Evolutionary conservation across 768 basidiomycete species (phyloP).

Genomic region (Sarcomyxa edulis): DNA sequence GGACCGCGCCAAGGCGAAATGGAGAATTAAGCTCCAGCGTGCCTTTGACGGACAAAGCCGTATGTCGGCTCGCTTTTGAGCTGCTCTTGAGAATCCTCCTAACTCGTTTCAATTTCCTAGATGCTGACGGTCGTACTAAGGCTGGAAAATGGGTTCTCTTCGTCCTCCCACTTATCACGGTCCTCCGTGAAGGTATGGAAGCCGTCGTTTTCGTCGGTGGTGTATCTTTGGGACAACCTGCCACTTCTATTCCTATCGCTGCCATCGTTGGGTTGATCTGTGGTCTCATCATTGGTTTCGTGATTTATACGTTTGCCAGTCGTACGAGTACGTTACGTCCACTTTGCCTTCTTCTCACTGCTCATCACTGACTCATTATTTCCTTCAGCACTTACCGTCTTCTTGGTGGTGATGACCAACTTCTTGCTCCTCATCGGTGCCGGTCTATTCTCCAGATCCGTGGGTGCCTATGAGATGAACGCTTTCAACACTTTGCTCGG

Average conservation of each 20-base stretch:
- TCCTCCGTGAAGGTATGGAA: slow-evolving; percentile 87
- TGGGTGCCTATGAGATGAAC: slow-evolving; percentile 69
- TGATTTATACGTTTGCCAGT: slow-evolving; percentile 79
- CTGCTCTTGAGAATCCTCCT: background rate
- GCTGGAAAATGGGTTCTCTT: slow-evolving; percentile 85
- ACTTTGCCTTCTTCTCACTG: background rate
- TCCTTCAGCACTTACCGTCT: slow-evolving; percentile 66
- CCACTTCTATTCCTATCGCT: slow-evolving; percentile 84
- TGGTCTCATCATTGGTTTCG: slow-evolving; percentile 66
- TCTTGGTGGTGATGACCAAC: slow-evolving; percentile 91
- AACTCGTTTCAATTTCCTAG: slow-evolving; percentile 16
- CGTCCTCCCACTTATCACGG: slow-evolving; percentile 85
- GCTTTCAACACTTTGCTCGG: slow-evolving; percentile 68
- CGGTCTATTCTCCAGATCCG: slow-evolving; percentile 80
- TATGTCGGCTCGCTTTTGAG: no score
- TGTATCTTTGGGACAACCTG: slow-evolving; percentile 80
- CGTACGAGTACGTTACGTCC: slow-evolving; percentile 48
- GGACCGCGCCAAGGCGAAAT: slow-evolving; percentile 91
- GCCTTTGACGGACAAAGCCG: slow-evolving; percentile 68
- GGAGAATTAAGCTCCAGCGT: slow-evolving; percentile 81
- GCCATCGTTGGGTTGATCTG: slow-evolving; percentile 80
- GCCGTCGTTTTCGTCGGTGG: slow-evolving; percentile 93
- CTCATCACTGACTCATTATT: background rate
- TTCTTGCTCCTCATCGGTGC: slow-evolving; percentile 91
- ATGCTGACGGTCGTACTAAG: slow-evolving; percentile 40